These are phyloP conservation scores for Leccinum longicurvipes DNA, from an alignment of 768 basidiomycete genomes.

Conservation along the genomic window DNA sequence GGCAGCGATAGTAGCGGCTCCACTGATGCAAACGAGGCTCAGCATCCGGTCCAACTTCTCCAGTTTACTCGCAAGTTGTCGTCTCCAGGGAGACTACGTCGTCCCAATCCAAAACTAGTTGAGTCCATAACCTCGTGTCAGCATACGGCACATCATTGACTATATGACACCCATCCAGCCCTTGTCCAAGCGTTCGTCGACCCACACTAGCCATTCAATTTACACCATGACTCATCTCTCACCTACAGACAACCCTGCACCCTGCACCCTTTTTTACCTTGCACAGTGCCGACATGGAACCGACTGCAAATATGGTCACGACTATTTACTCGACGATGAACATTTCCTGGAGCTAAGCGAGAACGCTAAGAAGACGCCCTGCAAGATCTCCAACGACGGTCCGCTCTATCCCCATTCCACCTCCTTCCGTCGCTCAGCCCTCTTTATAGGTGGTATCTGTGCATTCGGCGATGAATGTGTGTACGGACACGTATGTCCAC, in stretches of 20 bases:
- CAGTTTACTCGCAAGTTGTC: constrained; percentile 28
- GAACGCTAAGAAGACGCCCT: constrained; percentile 62
- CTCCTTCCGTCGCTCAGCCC: constrained; percentile 1
- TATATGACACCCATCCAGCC: constrained; percentile 35
- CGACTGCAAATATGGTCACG: constrained; percentile 59
- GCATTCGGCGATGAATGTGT: constrained; percentile 59
- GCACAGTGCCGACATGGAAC: constrained; percentile 56
- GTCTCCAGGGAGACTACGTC: constrained; percentile 37
- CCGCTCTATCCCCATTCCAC: constrained; percentile 8
- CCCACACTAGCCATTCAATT: constrained; percentile 1
- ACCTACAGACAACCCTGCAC: constrained; percentile 51
- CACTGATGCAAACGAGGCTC: constrained; percentile 42
- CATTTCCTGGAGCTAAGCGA: constrained; percentile 50
- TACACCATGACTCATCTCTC: not conserved
- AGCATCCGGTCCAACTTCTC: constrained; percentile 21
- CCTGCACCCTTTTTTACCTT: constrained; percentile 65
- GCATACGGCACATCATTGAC: constrained; percentile 8
- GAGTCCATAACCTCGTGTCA: constrained; percentile 22
- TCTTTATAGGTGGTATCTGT: constrained; percentile 48
- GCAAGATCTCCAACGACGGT: constrained; percentile 59
- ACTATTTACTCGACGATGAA: constrained; percentile 54
- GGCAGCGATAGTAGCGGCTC: constrained; percentile 42
- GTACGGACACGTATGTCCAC: constrained; percentile 37
- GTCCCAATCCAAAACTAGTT: constrained; percentile 54
- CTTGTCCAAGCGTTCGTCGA: constrained; percentile 57